Evolutionary conservation across 371 early-diverging fungal genomes (phyloP), one percentile per base, ranked within the genome.

Genomic region (Actinomucor elegans): DNA sequence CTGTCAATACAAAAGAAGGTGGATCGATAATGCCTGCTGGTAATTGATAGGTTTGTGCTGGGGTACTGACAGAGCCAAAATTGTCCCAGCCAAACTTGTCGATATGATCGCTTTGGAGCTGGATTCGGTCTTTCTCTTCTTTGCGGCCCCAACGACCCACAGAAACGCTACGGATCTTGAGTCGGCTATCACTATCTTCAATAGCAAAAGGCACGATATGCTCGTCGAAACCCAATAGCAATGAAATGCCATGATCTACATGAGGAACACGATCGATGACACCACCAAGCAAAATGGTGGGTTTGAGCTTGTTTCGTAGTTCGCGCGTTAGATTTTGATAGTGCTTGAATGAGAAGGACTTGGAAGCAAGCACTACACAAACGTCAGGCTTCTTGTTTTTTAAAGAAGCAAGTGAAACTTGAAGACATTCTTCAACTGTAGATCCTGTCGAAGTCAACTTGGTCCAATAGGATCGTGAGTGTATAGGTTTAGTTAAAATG

Each of bases 91-190:
- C 80, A 12, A 62, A 63, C 21, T 73, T 67, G 21, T 78, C 71
- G 10, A 77, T 61, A 23, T 71, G 67, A 7, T 75, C 69, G 10
- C 58, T 64, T 42, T 73, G 73, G 26, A 35, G 59, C 18, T 56
- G 42, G 6, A 72, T 17, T n/a, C 76, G 29, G 15, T 57, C 53
- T 18, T 54, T 61, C 18, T 75, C 68, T 8, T 73, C 67, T 4
- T 59, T 67, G 14, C 77, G 75, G 5, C 82, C 84, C 84, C 84
- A 84, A 18, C 80, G 73, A 3, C 84, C 84, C 0, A 81, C 82
- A 1, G 78, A 73, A 41, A 70, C 76, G 28, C 58, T 73, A 15
- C 82, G 78, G 2, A 80, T 53, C 26, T 78, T 70, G 35, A 71
- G 71, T 34, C 81, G 52, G 23, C 73, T 66, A 1, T 59, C 35